Evolutionary conservation across 306 rosid species (phyloP), one percentile per base, ranked within the genome.

Genomic region (Cucurbita maxima): DNA sequence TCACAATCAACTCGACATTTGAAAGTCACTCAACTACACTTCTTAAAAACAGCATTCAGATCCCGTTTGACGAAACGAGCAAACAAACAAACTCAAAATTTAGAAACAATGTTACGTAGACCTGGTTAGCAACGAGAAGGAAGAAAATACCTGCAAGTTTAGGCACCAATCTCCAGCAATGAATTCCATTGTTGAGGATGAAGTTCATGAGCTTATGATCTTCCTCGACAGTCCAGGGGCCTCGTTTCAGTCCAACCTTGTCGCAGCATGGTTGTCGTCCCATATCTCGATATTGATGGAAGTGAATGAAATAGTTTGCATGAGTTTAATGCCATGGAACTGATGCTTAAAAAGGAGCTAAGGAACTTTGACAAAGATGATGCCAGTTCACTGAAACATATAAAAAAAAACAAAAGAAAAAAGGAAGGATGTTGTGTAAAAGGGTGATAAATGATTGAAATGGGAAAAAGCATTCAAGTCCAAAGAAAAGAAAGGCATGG

Each of bases 191-290:
- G 79, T 87, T 86, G 84, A 89, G 96, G 47, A 94, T 94, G 75
- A 94, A 94, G 66, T 80, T 91, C 76, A 91, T 69, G 68, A 94
- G 99, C 76, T 85, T 91, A 62, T 89, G 92, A 86, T 94, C 99
- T 81, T 94, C 99, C 50, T 94, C 99, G 20, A 91, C 83, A 5
- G 99, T 91, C 99, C 99, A 94, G 4, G 99, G 99, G 59, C 99
- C 99, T 83, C 96, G 80, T 78, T 94, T 94, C 75, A 91, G 75
- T 52, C 99, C 99, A 81, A 91, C 77, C 84, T 91, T 94, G 71
- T 91, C 97, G 76, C 96, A 94, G 81, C 99, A 94, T 58, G 99
- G 99, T 40, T 88, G 89, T 69, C 99, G 87, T 79, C 96, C 99
- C 99, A 94, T 94, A 73, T 76, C 76, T 37, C 40, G 18, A 19